Conservation (phyloP, 306 rosid species). For the Amphicarpaea edgeworthii region DNA sequence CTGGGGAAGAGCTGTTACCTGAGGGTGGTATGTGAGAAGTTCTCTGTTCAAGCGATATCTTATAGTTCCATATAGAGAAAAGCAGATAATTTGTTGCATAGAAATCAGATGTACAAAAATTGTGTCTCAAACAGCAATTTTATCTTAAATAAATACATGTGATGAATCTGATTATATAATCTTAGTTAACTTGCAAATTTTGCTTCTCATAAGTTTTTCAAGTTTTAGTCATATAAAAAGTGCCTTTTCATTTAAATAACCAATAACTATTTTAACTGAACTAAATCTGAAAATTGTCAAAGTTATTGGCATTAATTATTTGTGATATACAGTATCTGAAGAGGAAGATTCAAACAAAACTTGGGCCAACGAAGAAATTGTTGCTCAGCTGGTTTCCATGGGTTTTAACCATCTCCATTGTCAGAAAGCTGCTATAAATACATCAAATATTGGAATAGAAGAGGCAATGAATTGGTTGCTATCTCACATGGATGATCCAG, state of each 20-base stretch:
- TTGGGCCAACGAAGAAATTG: slow-evolving; percentile 72
- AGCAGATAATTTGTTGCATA: not conserved
- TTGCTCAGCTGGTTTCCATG: slow-evolving; percentile 93
- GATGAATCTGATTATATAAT: no score
- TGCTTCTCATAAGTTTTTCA: slow-evolving; percentile 4
- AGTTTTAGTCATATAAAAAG: not conserved
- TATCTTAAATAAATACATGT: no score
- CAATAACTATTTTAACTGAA: not conserved
- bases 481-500: slow-evolving; percentile 94
- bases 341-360: slow-evolving; percentile 62
- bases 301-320: slow-evolving; percentile 26
- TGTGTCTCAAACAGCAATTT: no score
- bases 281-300: not conserved
- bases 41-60: slow-evolving; percentile 25
- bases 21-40: slow-evolving; percentile 68
- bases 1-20: slow-evolving; percentile 85
- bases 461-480: slow-evolving; percentile 99
- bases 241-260: slow-evolving; percentile 21
- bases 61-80: slow-evolving; percentile 16
- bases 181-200: slow-evolving; percentile 9
- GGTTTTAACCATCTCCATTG: slow-evolving; percentile 84
- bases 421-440: slow-evolving; percentile 91
- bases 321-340: slow-evolving; percentile 53
- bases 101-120: not conserved
- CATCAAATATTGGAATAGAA: slow-evolving; percentile 88